These are phyloP conservation scores for Apiospora koreana DNA, from an alignment of 2,329 filamentous ascomycete species.

Conservation along the genomic window DNA sequence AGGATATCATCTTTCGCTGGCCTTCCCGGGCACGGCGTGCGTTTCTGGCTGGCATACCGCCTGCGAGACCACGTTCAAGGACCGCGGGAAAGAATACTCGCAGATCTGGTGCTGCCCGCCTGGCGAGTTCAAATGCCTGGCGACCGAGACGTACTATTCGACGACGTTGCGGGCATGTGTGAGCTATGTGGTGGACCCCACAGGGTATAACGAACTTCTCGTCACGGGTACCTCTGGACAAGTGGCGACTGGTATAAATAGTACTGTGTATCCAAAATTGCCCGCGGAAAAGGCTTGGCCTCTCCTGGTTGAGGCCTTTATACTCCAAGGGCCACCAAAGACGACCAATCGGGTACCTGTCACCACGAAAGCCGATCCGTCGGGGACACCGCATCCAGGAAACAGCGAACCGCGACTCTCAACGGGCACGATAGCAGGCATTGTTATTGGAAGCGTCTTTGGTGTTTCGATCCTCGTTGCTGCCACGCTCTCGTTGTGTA, in stretches of 20 bases:
- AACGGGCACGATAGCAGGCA: not conserved
- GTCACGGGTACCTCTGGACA: not conserved
- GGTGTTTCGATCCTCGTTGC: not conserved
- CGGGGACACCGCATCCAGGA: too few relatives aligned
- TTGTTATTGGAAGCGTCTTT: not conserved
- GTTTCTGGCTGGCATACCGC: not conserved
- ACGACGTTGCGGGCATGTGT: not conserved
- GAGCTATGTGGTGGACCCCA: not conserved
- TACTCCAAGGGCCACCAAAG: not conserved
- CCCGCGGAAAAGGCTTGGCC: not conserved
- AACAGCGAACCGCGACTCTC: too few relatives aligned
- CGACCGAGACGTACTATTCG: not conserved
- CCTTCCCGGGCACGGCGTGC: not conserved
- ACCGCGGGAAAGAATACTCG: not conserved
- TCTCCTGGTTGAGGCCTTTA: not conserved
- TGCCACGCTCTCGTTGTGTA: not conserved
- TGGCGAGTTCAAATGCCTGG: not conserved
- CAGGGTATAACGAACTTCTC: not conserved
- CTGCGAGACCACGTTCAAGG: not conserved
- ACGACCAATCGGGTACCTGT: too few relatives aligned
- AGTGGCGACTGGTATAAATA: fast-evolving
- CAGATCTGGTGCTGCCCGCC: not conserved
- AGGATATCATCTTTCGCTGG: not conserved
- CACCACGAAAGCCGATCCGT: too few relatives aligned
- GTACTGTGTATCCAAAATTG: not conserved